Evolutionary conservation across 2,329 filamentous ascomycete genomes (phyloP).

Genomic region (Lecanosticta acicola): DNA sequence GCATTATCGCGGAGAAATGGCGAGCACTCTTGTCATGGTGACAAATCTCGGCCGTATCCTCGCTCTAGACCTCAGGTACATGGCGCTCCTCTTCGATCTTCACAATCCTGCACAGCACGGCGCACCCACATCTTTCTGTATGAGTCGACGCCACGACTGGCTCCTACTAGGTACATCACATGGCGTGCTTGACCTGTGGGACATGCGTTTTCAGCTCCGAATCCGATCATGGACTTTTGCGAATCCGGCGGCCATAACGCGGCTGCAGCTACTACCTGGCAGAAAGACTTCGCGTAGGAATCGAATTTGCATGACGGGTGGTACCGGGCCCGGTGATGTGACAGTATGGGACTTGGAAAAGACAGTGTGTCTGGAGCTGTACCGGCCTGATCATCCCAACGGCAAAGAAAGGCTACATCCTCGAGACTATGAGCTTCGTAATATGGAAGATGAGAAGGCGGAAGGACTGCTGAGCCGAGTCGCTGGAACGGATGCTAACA

Average conservation of each 20-base stretch:
- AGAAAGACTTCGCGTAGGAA: conserved; percentile 56
- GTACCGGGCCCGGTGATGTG: conserved; percentile 79
- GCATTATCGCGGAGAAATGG: conserved; percentile 77
- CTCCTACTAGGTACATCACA: conserved; percentile 86
- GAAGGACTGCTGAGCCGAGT: conserved; percentile 85
- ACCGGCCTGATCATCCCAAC: conserved; percentile 60
- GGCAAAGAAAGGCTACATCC: conserved; percentile 40
- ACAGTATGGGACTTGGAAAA: conserved; percentile 96
- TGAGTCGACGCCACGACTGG: conserved; percentile 84
- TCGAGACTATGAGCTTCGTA: conserved; percentile 73
- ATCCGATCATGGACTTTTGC: conserved; percentile 84
- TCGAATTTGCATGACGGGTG: conserved; percentile 84
- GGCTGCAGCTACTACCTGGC: conserved; percentile 68
- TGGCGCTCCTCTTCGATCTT: conserved; percentile 73
- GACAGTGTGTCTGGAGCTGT: conserved; percentile 79
- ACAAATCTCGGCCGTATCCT: conserved; percentile 81
- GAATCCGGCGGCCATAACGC: conserved; percentile 72
- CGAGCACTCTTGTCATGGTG: conserved; percentile 76
- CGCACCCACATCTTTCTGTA: conserved; percentile 81
- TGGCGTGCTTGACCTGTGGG: conserved; percentile 90
- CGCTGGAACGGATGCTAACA: conserved; percentile 56
- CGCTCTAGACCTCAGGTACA: conserved; percentile 79
- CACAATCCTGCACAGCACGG: conserved; percentile 89
- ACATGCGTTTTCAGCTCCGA: conserved; percentile 85
- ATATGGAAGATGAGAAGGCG: conserved; percentile 81